Evolutionary conservation across 169 alveolate genomes (phyloP), one percentile per base, ranked within the genome.

Genomic region (Plasmodium adleri): DNA sequence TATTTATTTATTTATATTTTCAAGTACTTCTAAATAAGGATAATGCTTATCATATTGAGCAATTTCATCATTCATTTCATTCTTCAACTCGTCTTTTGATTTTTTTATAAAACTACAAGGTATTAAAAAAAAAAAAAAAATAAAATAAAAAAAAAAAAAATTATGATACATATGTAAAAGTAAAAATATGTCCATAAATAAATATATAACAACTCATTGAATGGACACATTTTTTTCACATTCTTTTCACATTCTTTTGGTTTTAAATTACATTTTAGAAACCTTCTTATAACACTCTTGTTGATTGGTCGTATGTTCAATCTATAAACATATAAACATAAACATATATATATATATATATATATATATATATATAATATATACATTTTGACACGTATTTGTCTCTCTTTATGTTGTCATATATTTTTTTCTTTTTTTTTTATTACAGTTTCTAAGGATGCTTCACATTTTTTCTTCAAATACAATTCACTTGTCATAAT

Each of bases 241-340:
- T 17, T 72, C 28, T 52, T 6, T 28, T 49, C 43, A 72, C 17
- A 72, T 17, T 72, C 28, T 24, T 49, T 52, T 28, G 28, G 7
- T 20, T 59, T 59, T 59, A 17, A 2, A 15, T 28, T 75, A 75
- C 88, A 75, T 75, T 75, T 75, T 75, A 24, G 88, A 75, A 22
- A 75, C 88, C 56, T 75, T 75, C 45, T 74, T 75, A 67, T 17
- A 75, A 66, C 88, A 75, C 56, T 75, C 88, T 54, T 75, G 88
- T 39, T 75, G 43, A 49, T 75, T 67, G 10, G 88, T 75, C 52
- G 74, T 63, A 54, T 26, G 62, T 0, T 75, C 67, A 17, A 75
- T 47, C 88, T 75, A 28, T n/a, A 22, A 26, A 26, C 8, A 64
- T 47, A 49, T 56, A 26, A 22, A 63, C 39, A 26, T 2, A 66